Evolutionary conservation across 495 filamentous ascomycete species (phyloP).

Genomic region (Massariosphaeria phaeospora): DNA sequence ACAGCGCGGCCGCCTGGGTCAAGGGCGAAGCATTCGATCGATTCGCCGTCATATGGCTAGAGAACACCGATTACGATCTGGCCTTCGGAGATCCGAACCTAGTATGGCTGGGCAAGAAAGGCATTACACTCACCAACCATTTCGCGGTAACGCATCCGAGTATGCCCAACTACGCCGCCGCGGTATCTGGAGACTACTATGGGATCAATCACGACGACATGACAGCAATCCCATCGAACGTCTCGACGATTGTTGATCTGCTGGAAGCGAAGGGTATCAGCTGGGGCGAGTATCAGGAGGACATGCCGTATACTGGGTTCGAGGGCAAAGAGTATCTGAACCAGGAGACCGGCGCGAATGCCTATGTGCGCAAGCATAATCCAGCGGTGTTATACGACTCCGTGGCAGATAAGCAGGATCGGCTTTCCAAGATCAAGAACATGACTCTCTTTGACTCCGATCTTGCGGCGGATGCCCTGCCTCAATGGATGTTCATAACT

Average conservation of each 20-base stretch:
- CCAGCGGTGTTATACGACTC: conserved; percentile 37
- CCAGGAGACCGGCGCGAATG: conserved; percentile 40
- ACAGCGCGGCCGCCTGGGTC: conserved; percentile 29
- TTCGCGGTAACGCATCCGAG: conserved; percentile 55
- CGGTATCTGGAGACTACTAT: conserved; percentile 37
- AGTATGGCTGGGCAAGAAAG: conserved; percentile 35
- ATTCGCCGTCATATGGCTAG: conserved; percentile 38
- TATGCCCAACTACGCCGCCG: conserved; percentile 38
- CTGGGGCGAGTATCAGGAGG: conserved; percentile 39
- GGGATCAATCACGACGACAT: conserved; percentile 40
- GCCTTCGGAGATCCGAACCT: conserved; percentile 37
- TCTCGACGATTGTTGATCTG: conserved; percentile 37
- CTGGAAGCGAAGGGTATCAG: conserved; percentile 37
- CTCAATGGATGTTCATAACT: conserved; percentile 40
- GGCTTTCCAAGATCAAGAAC: conserved; percentile 37
- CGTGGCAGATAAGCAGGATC: conserved; percentile 27
- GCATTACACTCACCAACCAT: conserved; percentile 36
- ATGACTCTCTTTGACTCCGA: conserved; percentile 34
- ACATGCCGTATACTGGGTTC: conserved; percentile 40
- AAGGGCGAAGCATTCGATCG: conserved; percentile 39
- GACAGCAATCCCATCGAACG: conserved; percentile 35
- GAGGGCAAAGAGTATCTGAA: conserved; percentile 35
- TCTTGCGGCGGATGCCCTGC: conserved; percentile 29
- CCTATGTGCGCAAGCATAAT: conserved; percentile 41
- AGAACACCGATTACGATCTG: conserved; percentile 40